Percentiles rank a stretch among this genome's conserved stretches.
Conservation (phyloP, 805 yeast genomes). For the Saccharomycopsis fodiens region DNA sequence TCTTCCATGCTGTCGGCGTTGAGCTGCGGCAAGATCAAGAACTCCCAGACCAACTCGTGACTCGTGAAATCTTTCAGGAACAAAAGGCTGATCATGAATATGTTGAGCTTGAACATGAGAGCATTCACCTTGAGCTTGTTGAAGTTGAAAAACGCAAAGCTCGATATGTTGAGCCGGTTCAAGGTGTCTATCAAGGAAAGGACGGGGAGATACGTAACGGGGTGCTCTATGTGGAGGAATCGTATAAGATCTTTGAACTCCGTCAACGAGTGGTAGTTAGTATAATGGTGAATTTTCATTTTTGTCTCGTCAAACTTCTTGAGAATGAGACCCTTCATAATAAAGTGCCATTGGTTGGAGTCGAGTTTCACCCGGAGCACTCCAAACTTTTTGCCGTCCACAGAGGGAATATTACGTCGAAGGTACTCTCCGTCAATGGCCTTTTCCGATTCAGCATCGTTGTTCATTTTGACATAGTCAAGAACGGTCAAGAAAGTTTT, state of each 20-base stretch:
- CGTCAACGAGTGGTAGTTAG: slow-evolving; percentile 25
- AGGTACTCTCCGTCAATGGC: slow-evolving; percentile 28
- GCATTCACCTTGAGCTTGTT: slow-evolving; percentile 43
- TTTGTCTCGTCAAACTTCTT: slow-evolving; percentile 4
- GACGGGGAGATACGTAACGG: slow-evolving; percentile 29
- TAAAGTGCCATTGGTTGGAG: slow-evolving; percentile 25
- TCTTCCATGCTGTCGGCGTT: slow-evolving; percentile 17
- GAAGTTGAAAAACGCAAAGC: slow-evolving; percentile 28
- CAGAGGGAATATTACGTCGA: slow-evolving; percentile 20
- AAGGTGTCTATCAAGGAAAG: slow-evolving; percentile 22
- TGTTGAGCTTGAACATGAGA: slow-evolving; percentile 40
- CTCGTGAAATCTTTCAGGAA: slow-evolving; percentile 28
- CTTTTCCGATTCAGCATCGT: slow-evolving; percentile 26
- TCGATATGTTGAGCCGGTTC: slow-evolving; percentile 23
- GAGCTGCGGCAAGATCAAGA: slow-evolving; percentile 28
- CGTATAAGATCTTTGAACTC: slow-evolving; percentile 30
- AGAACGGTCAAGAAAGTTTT: slow-evolving; percentile 27
- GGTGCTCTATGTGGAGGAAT: slow-evolving; percentile 31
- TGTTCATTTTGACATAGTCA: slow-evolving; percentile 37
- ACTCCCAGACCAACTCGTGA: slow-evolving; percentile 37
- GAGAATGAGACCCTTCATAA: slow-evolving; percentile 23
- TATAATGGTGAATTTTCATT: slow-evolving; percentile 14
- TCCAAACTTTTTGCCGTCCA: slow-evolving; percentile 26
- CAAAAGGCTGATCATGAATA: slow-evolving; percentile 36
- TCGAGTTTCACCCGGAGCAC: slow-evolving; percentile 31